phyloP scores from a whole-genome alignment of 768 basidiomycete species.

The Suillus subalutaceus region DNA sequence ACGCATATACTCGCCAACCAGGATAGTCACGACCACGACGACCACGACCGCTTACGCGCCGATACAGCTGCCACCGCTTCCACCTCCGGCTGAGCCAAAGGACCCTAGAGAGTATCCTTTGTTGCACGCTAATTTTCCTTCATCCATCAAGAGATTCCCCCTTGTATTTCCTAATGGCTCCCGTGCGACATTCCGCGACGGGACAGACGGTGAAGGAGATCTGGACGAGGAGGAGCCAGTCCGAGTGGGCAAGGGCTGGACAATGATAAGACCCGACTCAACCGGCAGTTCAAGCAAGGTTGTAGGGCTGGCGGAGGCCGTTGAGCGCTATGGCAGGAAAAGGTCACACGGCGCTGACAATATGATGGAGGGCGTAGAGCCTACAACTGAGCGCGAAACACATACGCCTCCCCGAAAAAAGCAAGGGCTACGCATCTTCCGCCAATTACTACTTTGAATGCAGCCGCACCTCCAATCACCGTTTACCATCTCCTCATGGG shows the following conservation, averaged over 20 bases:
- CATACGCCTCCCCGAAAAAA: slow-evolving; percentile 73
- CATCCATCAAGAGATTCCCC: slow-evolving; percentile 72
- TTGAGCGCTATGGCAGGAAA: slow-evolving; percentile 77
- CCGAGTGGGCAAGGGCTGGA: slow-evolving; percentile 72
- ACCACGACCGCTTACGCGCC: slow-evolving; percentile 90
- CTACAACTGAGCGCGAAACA: slow-evolving; percentile 46
- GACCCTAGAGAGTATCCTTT: slow-evolving; percentile 83
- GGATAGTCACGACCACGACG: slow-evolving; percentile 89
- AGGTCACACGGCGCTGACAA: slow-evolving; percentile 55
- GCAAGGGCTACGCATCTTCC: slow-evolving; percentile 63
- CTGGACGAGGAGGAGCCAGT: slow-evolving; percentile 74
- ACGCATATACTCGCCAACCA: slow-evolving; percentile 37
- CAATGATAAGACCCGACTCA: slow-evolving; percentile 71
- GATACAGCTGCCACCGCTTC: slow-evolving; percentile 77
- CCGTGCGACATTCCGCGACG: slow-evolving; percentile 79
- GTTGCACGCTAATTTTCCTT: slow-evolving; percentile 72
- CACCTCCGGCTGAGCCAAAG: slow-evolving; percentile 69
- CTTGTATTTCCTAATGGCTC: slow-evolving; percentile 81
- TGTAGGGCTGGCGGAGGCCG: slow-evolving; percentile 75
- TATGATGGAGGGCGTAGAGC: slow-evolving; percentile 78
- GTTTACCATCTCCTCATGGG: slow-evolving; percentile 81
- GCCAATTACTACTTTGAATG: slow-evolving; percentile 64
- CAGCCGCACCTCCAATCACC: slow-evolving; percentile 84
- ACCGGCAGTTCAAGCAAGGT: slow-evolving; percentile 48
- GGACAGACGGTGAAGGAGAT: slow-evolving; percentile 61